Conservation (phyloP, 371 early-diverging fungal species). For the Saksenaea vasiformis region DNA sequence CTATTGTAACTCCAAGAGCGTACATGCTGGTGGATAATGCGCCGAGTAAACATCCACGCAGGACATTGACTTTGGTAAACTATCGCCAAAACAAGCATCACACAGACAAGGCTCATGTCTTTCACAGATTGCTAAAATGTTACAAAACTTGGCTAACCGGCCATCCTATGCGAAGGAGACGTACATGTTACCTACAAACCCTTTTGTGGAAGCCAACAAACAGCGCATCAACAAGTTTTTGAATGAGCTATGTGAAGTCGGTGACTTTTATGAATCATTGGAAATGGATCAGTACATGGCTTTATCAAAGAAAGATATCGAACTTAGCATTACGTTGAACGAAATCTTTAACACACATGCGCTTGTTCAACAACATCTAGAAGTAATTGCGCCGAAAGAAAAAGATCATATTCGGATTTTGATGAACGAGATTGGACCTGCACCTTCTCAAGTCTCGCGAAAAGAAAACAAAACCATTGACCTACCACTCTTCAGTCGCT, state of each 20-base stretch:
- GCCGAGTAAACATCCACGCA: slow-evolving; percentile 79
- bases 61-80: slow-evolving; percentile 85
- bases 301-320: slow-evolving; percentile 85
- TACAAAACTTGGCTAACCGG: slow-evolving; percentile 93
- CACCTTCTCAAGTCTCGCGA: slow-evolving; percentile 78
- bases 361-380: slow-evolving; percentile 77
- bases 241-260: slow-evolving; percentile 88
- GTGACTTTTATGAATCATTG: slow-evolving; percentile 90
- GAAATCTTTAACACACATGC: slow-evolving; percentile 90
- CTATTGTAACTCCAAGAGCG: slow-evolving; percentile 93
- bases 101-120: slow-evolving; percentile 5
- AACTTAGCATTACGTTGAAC: slow-evolving; percentile 84
- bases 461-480: slow-evolving; percentile 79
- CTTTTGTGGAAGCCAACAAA: slow-evolving; percentile 87
- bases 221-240: slow-evolving; percentile 82
- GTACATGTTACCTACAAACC: slow-evolving; percentile 85
- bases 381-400: slow-evolving; percentile 73
- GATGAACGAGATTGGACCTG: slow-evolving; percentile 74
- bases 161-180: slow-evolving; percentile 88
- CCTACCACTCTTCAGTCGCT: slow-evolving; percentile 83
- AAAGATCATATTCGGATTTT: slow-evolving; percentile 78
- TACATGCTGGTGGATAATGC: slow-evolving; percentile 90
- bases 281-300: slow-evolving; percentile 97
- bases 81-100: background rate
- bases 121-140: slow-evolving; percentile 78